These are phyloP conservation scores for Thymus mandschuricus DNA, from an alignment of 257 asterid species.

Conservation along the genomic window DNA sequence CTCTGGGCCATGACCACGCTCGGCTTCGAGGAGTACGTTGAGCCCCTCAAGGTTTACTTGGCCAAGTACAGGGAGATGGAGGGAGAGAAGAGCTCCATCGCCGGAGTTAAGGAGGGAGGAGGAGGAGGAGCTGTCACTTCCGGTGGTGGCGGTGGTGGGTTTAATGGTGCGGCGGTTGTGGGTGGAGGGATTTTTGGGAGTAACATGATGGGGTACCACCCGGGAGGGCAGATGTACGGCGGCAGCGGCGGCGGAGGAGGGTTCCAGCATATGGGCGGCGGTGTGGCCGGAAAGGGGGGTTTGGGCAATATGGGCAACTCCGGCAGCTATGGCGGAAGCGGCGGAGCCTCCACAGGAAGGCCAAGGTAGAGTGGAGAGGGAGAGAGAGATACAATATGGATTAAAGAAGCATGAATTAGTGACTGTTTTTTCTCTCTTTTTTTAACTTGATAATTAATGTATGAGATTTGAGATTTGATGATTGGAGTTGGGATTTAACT, in stretches of 20 bases:
- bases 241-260: conserved; percentile 39
- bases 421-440: conserved; percentile 19
- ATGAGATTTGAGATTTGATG: conserved; percentile 17
- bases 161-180: conserved; percentile 37
- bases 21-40: conserved; percentile 55
- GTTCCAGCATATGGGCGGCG: conserved; percentile 43
- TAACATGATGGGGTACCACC: conserved; percentile 44
- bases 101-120: conserved; percentile 41
- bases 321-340: conserved; percentile 38
- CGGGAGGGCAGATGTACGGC: conserved; percentile 43
- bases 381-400: conserved; percentile 10
- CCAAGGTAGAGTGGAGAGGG: conserved; percentile 35
- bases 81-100: conserved; percentile 49
- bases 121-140: conserved; percentile 32
- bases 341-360: conserved; percentile 44
- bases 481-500: conserved; percentile 18
- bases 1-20: conserved; percentile 61
- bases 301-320: conserved; percentile 32
- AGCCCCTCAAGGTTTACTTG: conserved; percentile 51
- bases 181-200: conserved; percentile 44
- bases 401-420: conserved; percentile 18
- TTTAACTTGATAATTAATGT: not conserved
- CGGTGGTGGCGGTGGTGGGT: conserved; percentile 34
- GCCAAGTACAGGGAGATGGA: conserved; percentile 56
- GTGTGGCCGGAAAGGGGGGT: conserved; percentile 36